Base-by-base conservation (phyloP, 352 stramenopile species). In the Globisporangium canariense region DNA sequence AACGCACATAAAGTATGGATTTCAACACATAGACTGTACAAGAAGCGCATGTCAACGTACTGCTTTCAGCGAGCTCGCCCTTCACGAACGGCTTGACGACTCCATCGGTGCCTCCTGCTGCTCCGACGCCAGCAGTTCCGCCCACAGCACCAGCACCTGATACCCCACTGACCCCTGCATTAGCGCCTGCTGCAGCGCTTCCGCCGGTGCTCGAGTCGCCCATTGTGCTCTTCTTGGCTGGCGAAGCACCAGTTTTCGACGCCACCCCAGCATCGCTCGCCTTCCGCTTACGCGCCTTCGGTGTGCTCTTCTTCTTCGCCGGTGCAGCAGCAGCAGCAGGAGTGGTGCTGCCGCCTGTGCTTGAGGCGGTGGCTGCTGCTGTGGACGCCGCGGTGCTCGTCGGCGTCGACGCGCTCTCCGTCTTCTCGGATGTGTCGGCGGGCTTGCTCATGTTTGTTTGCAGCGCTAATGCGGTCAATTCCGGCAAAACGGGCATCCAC, bases 11-110 rank as follows among this genome's bases (percentile, higher is more conserved):
- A 28, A 57, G 36, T 25, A 58, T 28, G 28, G 22, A 58, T 18
- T 55, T 41, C 18, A 20, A n/a, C 58, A 8, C 49, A 32, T 3
- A 32, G 18, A 34, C 6, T 11, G 34, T 0, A 0, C 10, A 10
- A 36, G 61, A 18, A 25, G 55, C 49, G 9, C 22, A 32, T 55
- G 13, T 1, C 4, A 1, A 89, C 83, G 61, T 81, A 96, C 87
- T 90, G 72, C 82, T 96, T 25, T 96, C 84, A 10, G 80, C 67
- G 40, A 96, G 69, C 61, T 94, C 87, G 7, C 87, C 87, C 40
- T 83, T 82, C 20, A 89, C 71, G 49, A 93, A 91, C 4, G 86
- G 86, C 68, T 95, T 95, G 43, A 88, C 61, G 14, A 70, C 66
- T 7, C 54, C 41, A n/a, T 71, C 62, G 11, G 60, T 60, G 5